These are phyloP conservation scores for Chalciporus chontae DNA, from an alignment of 768 basidiomycete genomes.

Conservation along the genomic window DNA sequence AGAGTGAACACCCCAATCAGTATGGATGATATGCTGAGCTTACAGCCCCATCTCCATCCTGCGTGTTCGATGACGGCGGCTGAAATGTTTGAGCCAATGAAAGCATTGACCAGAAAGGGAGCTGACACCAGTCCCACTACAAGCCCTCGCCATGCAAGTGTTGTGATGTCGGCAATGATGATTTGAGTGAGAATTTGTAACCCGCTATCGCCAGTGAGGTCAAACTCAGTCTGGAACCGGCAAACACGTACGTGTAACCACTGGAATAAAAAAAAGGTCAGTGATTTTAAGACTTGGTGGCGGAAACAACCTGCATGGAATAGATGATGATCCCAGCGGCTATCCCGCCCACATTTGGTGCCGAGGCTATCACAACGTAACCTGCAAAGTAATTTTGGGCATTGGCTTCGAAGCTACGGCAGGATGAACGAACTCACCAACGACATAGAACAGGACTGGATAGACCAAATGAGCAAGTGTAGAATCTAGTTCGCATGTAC, in stretches of 20 bases:
- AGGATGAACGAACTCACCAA: conserved; percentile 39
- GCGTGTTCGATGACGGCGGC: conserved; percentile 39
- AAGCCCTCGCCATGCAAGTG: conserved; percentile 54
- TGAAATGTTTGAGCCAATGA: conserved; percentile 63
- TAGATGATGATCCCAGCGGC: conserved; percentile 58
- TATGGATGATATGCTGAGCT: conserved; percentile 21
- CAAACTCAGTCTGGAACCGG: background rate
- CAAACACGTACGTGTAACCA: conserved; percentile 51
- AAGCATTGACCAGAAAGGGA: conserved; percentile 61
- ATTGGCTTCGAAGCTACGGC: background rate
- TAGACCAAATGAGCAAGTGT: background rate
- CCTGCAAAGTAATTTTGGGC: conserved; percentile 24
- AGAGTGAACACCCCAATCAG: background rate
- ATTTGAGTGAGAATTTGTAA: conserved; percentile 63
- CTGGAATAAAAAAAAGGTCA: conserved; percentile 34
- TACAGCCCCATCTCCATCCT: conserved; percentile 72
- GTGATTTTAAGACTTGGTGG: conserved; percentile 7
- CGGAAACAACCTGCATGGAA: conserved; percentile 39
- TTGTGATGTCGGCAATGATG: conserved; percentile 60
- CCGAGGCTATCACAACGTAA: conserved; percentile 52
- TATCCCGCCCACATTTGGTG: conserved; percentile 41
- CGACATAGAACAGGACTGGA: conserved; percentile 54
- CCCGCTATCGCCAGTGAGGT: conserved; percentile 34
- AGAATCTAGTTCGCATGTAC: conserved; percentile 21
- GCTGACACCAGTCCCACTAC: conserved; percentile 44